Base-by-base conservation (phyloP, 306 rosid genomes). In the Pterocarpus macrocarpus region DNA sequence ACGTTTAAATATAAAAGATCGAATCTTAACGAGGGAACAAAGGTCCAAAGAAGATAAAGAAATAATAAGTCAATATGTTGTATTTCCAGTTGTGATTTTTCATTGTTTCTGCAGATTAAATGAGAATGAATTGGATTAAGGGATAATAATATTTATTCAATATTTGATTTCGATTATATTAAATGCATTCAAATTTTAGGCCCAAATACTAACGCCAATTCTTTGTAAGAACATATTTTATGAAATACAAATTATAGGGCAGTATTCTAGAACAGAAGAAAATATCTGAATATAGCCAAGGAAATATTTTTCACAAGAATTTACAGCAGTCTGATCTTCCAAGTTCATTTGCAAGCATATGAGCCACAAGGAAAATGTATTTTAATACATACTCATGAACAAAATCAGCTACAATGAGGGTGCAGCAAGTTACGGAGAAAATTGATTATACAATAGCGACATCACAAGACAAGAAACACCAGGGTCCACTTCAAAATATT, bases 361-460 rank as follows among this genome's bases (percentile, higher is more conserved):
- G 57, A 64, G 35, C 67, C 64, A 49, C 22, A 39, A 68, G 43
- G 55, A 77, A 44, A 16, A 39, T 39, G 45, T 69, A 65, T n/a
- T 45, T 44, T 17, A 62, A 69, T 17, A 39, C 9, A 69, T 16
- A 67, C 41, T 65, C 65, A 57, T 44, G 52, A 58, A 79, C 56
- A 61, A 64, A 76, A 88, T 79, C 78, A 74, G 84, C 84, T 73
- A 56, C 73, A 75, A 53, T 73, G 50, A 69, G 80, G 84, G 79
- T 81, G 89, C 85, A 70, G 39, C 82, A 77, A 66, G 33, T 69
- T 57, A 65, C 81, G 75, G 16, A 70, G 75, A 62, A 45, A 64
- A 81, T 75, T 45, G 81, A 80, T 86, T 85, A 82, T 73, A 88
- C 83, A 90, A 70, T 28, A 81, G 80, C 80, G 76, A 53, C 87